phyloP scores from a whole-genome alignment of 2,329 filamentous ascomycete genomes.

The Colletotrichum tamarilloi region DNA sequence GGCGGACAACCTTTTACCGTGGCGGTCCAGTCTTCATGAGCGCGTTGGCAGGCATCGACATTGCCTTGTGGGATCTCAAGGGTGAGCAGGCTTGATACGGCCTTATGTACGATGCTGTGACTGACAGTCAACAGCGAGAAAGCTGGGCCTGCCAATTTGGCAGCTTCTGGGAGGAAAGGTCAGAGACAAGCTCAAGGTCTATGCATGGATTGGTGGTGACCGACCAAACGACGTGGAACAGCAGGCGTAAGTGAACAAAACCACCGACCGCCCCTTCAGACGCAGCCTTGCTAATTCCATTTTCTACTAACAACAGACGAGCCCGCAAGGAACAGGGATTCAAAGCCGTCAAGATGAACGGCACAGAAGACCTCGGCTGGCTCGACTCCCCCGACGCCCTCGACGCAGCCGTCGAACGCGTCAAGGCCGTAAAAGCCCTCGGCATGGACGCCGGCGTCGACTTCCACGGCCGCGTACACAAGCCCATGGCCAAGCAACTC shows the following conservation, averaged over 20 bases:
- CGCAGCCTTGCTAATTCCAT: neutral
- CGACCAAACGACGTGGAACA: constrained; percentile 73
- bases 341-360: constrained; percentile 81
- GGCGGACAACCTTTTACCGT: constrained; percentile 79
- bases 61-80: constrained; percentile 84
- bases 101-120: neutral
- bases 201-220: constrained; percentile 84
- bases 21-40: constrained; percentile 86
- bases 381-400: constrained; percentile 76
- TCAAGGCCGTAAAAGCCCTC: constrained; percentile 75
- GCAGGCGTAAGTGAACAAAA: constrained; percentile 62
- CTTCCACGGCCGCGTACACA: constrained; percentile 82
- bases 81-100: constrained; percentile 39
- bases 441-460: constrained; percentile 81
- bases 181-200: constrained; percentile 76
- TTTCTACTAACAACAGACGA: constrained; percentile 50
- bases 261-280: neutral
- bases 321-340: constrained; percentile 71
- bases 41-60: constrained; percentile 81
- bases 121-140: constrained; percentile 47
- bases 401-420: constrained; percentile 71
- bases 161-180: constrained; percentile 81
- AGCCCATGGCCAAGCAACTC: constrained; percentile 84
- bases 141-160: constrained; percentile 73
- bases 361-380: constrained; percentile 80